These are phyloP conservation scores for Pseudocercospora cruenta DNA, from an alignment of 2,329 filamentous ascomycete species.

Conservation along the genomic window DNA sequence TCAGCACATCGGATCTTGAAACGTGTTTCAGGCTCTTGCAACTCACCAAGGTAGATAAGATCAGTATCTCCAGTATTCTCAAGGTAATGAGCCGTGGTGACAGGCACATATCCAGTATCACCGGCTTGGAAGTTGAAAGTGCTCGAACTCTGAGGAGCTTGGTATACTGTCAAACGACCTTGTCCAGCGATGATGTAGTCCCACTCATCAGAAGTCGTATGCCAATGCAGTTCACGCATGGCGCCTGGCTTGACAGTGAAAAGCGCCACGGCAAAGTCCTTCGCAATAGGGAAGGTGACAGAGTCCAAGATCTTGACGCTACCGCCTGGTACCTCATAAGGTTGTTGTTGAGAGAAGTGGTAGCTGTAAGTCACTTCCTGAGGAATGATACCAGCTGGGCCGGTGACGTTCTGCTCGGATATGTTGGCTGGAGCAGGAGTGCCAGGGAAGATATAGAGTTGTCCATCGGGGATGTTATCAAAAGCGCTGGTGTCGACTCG, in stretches of 20 bases:
- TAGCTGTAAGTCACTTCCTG: slow-evolving; percentile 43
- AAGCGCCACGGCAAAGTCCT: slow-evolving; percentile 59
- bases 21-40: neutral
- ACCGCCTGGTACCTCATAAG: slow-evolving; percentile 59
- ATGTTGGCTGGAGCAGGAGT: slow-evolving; percentile 44
- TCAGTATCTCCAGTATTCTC: slow-evolving; percentile 64
- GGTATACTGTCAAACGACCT: slow-evolving; percentile 60
- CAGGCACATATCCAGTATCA: slow-evolving; percentile 63
- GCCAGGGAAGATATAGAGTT: slow-evolving; percentile 50
- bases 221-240: slow-evolving; percentile 68
- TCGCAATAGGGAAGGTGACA: slow-evolving; percentile 60
- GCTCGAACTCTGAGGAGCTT: slow-evolving; percentile 53
- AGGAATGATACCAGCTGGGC: slow-evolving; percentile 31
- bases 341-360: slow-evolving; percentile 52
- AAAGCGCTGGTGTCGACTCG: slow-evolving; percentile 43
- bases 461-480: slow-evolving; percentile 43
- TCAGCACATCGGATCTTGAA: neutral
- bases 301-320: slow-evolving; percentile 64
- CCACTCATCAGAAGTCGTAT: slow-evolving; percentile 64
- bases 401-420: slow-evolving; percentile 50
- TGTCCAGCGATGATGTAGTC: slow-evolving; percentile 62
- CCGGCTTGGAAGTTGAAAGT: slow-evolving; percentile 65
- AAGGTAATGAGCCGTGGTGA: slow-evolving; percentile 60
- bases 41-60: slow-evolving; percentile 55
- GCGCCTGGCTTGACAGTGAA: slow-evolving; percentile 65